Evolutionary conservation across 164 flowering plant species (phyloP), one percentile per base, ranked within the genome.

Genomic region (Nymphaea thermarum): DNA sequence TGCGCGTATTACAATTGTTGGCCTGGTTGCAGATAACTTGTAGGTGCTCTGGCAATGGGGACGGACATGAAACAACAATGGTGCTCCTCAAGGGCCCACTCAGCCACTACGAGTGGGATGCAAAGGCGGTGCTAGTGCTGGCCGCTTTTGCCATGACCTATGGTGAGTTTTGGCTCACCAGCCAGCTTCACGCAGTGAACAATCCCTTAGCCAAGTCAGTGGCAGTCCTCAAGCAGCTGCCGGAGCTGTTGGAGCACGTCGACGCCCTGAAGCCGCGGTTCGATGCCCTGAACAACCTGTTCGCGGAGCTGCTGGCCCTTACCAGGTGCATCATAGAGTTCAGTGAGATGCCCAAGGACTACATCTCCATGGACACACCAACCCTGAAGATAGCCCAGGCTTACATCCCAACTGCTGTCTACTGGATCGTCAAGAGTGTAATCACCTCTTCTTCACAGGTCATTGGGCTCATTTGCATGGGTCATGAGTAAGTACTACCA

Each of bases 371-470:
- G 43, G 87, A 87, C 44, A 18, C 61, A 15, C 72, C 80, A 8
- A 69, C 55, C 8, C 43, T 75, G 62, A 53, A 70, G 7, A 44
- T 62, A 36, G 67, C 80, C 42, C 82, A 77, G 70, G 68, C 80
- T 15, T 73, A 70, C 51, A 80, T 92, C 44, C 83, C 81, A 63
- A 44, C 75, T 47, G 86, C 88, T 42, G 76, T 84, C 6, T 92
- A 88, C 71, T 88, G 96, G 98, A 76, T 86, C 68, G 69, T 79
- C 17, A 85, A 83, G 80, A 83, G 94, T 73, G 65, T 82, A 65
- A 43, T 85, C 65, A 68, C 78, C 18, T 83, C 87, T 76, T 71
- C 82, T 62, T 77, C 83, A 18, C 81, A 77, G 53, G 72, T 87
- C 70, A 72, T 73, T 63, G 82, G 84, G 65, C 68, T 86, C 70